Conservation (phyloP, 1,284 basidiomycete genomes). For the Meira miltonrushii region DNA sequence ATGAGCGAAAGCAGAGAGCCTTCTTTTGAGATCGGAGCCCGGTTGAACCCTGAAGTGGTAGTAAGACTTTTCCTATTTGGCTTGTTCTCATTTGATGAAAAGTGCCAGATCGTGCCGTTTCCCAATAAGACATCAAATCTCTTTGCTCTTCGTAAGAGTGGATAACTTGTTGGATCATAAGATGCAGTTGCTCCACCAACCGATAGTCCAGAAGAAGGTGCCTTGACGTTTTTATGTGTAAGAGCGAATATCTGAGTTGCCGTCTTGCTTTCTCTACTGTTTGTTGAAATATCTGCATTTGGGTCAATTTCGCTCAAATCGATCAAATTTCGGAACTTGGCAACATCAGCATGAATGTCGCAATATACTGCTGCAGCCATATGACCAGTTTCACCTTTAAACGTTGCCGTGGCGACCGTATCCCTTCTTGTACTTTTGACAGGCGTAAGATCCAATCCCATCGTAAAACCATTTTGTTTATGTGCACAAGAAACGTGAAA, state of each 20-base stretch:
- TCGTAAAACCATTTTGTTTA: constrained; percentile 63
- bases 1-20: neutral
- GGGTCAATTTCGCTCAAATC: constrained; percentile 74
- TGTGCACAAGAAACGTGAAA: constrained; percentile 89
- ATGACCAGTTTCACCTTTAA: constrained; percentile 76
- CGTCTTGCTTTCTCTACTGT: constrained; percentile 56
- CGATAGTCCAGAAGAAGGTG: neutral
- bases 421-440: constrained; percentile 56
- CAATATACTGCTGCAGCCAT: constrained; percentile 78
- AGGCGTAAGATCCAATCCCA: constrained; percentile 83
- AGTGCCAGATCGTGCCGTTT: neutral
- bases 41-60: too few relatives aligned
- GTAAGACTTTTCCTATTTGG: too few relatives aligned
- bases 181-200: neutral
- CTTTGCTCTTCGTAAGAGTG: constrained; percentile 4
- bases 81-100: neutral
- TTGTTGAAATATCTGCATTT: constrained; percentile 55
- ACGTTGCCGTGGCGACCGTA: constrained; percentile 64
- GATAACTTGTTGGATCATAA: neutral
- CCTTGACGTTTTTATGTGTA: neutral
- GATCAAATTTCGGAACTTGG: constrained; percentile 64
- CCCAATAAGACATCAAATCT: constrained; percentile 1
- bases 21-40: too few relatives aligned
- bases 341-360: constrained; percentile 65
- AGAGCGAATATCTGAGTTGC: neutral